Evolutionary conservation across 192 early-diverging fungal genomes (phyloP), one percentile per base, ranked within the genome.

Genomic region (Diversispora epigaea): DNA sequence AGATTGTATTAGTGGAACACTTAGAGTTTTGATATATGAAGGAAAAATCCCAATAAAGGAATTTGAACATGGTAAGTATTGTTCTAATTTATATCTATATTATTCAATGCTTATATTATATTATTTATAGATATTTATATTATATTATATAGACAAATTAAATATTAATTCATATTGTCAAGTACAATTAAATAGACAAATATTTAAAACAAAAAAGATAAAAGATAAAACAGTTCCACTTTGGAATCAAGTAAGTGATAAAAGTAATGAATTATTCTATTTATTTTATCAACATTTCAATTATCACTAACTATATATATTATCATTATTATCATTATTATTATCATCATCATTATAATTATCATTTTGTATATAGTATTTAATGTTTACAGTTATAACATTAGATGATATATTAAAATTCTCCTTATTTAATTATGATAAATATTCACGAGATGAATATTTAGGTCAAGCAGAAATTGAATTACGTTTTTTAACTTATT

Each of bases 401-500:
- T 47, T 73, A 32, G 71, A 73, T 6, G 71, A 73, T 73, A 73
- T 58, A 17, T 25, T 73, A 40, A 73, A 62, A 73, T 17, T 73
- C 7, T 62, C 71, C 4, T 19, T 73, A 22, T 73, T 41, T 62
- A 60, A 73, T 25, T 62, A 49, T 62, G 71, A 73, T 73, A 73
- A 73, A 43, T 47, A 62, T 47, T 49, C 56, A 43, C 43, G 45
- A 50, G 58, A 73, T 49, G 71, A 58, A 73, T 73, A 73, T 17
- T 45, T 73, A 3, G 71, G 71, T 0, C 57, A 73, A 73, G 71
- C 71, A 11, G 56, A 60, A 62, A 73, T 73, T 25, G 14, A 9
- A 44, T 41, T 73, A 44, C 56, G 21, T 46, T 47, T 73, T 25
- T 19, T 73, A 41, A 44, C 45, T 39, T 10, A 58, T 47, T 62